Conservation (phyloP, 2,329 filamentous ascomycete genomes). For the Penicillium sp. region DNA sequence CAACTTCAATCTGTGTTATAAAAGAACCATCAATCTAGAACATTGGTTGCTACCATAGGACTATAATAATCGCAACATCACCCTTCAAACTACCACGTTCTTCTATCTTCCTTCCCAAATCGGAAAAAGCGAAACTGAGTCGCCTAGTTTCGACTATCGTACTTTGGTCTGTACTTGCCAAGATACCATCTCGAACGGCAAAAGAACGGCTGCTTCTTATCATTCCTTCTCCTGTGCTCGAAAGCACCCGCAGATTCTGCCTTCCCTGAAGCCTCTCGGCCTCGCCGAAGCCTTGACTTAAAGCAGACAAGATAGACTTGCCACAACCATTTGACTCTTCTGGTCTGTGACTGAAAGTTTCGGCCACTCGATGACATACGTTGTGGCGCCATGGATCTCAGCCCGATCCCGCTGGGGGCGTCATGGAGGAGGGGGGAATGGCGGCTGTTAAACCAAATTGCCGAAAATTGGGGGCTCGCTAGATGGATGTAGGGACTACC, state of each 20-base stretch:
- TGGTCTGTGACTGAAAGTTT: background rate
- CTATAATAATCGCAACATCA: background rate
- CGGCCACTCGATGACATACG: background rate
- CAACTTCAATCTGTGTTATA: background rate
- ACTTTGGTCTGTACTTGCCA: background rate
- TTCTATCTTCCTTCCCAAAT: background rate
- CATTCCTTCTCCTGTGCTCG: background rate
- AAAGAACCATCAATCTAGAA: too few relatives aligned
- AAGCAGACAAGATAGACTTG: background rate
- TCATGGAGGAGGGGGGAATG: background rate
- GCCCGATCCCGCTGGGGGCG: background rate
- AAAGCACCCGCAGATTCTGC: background rate
- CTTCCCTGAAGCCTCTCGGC: background rate
- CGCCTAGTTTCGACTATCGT: background rate
- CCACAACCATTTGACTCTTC: too few relatives aligned
- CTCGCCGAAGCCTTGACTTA: background rate
- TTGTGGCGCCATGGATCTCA: constrained; percentile 1
- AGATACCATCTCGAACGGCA: background rate
- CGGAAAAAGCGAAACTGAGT: background rate
- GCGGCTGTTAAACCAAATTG: background rate
- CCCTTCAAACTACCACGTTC: background rate
- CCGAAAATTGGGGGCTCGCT: background rate
- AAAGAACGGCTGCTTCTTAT: background rate
- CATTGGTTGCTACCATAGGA: background rate
- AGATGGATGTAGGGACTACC: background rate